These are phyloP conservation scores for Echeveria elegans DNA, from an alignment of 164 flowering plant species.

Conservation along the genomic window DNA sequence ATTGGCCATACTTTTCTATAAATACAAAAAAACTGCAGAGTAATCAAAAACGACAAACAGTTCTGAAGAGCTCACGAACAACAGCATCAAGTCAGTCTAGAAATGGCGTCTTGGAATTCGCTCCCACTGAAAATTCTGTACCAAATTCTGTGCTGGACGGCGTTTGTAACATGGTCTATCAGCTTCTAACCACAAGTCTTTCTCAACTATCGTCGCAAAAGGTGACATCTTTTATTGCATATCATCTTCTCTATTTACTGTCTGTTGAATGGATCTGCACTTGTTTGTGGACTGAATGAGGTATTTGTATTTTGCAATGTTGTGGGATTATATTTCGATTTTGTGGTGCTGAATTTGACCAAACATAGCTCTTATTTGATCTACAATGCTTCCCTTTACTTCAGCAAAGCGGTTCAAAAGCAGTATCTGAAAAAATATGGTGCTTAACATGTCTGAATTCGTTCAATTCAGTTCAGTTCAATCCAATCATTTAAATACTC, in stretches of 20 bases:
- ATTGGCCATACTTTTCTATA: constrained; percentile 14
- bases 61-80: no score
- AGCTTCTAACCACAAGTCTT: constrained; percentile 90
- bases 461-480: no score
- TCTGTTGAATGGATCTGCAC: neutral
- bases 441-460: constrained; percentile 33
- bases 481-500: no score
- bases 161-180: constrained; percentile 73
- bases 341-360: constrained; percentile 65
- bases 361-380: constrained; percentile 76
- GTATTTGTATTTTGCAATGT: constrained; percentile 34
- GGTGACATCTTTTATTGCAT: constrained; percentile 28
- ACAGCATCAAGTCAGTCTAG: no score
- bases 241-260: neutral
- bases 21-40: no score
- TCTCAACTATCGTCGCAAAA: constrained; percentile 68
- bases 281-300: neutral
- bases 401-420: constrained; percentile 60
- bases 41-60: neutral
- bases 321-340: constrained; percentile 83
- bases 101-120: constrained; percentile 72
- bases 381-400: constrained; percentile 73
- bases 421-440: constrained; percentile 71
- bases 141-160: constrained; percentile 69
- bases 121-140: constrained; percentile 47